Percentiles rank a stretch among this genome's conserved stretches.
Conservation (phyloP, 768 basidiomycete genomes). For the Leccinum subtestaceum region DNA sequence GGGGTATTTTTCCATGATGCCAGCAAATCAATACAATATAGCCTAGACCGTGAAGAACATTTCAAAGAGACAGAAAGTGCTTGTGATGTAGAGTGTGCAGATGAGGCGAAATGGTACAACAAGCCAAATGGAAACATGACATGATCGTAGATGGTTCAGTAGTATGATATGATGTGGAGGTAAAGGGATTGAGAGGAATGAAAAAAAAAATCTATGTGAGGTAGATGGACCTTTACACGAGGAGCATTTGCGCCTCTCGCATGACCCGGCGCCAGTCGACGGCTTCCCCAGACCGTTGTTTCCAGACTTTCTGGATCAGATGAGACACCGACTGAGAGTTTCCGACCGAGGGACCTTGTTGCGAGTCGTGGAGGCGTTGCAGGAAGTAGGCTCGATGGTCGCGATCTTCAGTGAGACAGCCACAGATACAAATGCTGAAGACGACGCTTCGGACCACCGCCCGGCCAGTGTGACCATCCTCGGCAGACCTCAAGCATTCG, state of each 20-base stretch:
- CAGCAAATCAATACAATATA: conserved; percentile 13
- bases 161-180: conserved; percentile 2
- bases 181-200: neutral
- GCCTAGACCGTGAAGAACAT: conserved; percentile 22
- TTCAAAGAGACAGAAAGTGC: conserved; percentile 1
- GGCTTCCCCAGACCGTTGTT: conserved; percentile 34
- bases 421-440: conserved; percentile 72
- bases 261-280: conserved; percentile 66
- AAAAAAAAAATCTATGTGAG: neutral
- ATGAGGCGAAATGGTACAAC: conserved; percentile 14
- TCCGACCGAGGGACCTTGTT: conserved; percentile 55
- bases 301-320: conserved; percentile 63
- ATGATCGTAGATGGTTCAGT: neutral
- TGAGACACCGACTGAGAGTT: conserved; percentile 56
- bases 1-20: conserved; percentile 22
- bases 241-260: conserved; percentile 48
- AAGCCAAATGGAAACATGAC: neutral
- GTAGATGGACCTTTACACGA: conserved; percentile 44
- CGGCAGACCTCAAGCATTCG: conserved; percentile 40
- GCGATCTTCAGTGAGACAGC: conserved; percentile 58
- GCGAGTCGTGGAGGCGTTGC: conserved; percentile 43
- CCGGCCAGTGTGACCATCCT: conserved; percentile 38
- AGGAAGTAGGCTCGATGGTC: conserved; percentile 43
- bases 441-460: conserved; percentile 75
- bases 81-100: conserved; percentile 9